A percentile compares a stretch with the other conserved stretches of the same genome.
Evolutionary conservation across 352 stramenopile species (phyloP).

Genomic region (Phytophthora syringae): DNA sequence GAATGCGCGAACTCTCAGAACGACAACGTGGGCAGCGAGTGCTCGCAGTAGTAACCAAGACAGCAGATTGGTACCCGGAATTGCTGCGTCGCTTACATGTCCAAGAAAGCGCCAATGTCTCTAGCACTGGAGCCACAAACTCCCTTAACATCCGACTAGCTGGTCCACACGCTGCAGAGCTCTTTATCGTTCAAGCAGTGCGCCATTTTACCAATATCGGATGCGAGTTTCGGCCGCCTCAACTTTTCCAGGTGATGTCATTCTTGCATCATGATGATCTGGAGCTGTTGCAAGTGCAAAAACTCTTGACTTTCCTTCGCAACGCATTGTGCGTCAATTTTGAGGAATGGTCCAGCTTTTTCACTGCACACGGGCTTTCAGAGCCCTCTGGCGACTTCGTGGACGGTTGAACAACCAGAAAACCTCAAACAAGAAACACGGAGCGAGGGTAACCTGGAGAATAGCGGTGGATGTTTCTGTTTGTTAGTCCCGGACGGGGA

Average conservation of each 20-base stretch:
- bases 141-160: not conserved
- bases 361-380: constrained; percentile 39
- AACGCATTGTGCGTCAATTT: constrained; percentile 38
- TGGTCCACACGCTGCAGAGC: constrained; percentile 51
- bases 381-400: constrained; percentile 32
- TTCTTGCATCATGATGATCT: constrained; percentile 60
- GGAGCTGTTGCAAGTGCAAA: constrained; percentile 45
- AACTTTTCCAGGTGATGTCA: constrained; percentile 57
- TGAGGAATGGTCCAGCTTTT: constrained; percentile 57
- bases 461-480: constrained; percentile 4
- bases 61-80: constrained; percentile 57
- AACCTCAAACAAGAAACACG: constrained; percentile 3
- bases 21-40: constrained; percentile 44
- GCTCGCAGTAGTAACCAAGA: constrained; percentile 33
- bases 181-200: constrained; percentile 63
- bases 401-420: constrained; percentile 11
- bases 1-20: constrained; percentile 65
- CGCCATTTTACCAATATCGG: constrained; percentile 49
- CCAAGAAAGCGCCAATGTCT: constrained; percentile 29
- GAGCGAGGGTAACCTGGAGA: constrained; percentile 11
- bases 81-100: constrained; percentile 54
- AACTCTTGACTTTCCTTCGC: constrained; percentile 58
- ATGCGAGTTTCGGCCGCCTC: constrained; percentile 42
- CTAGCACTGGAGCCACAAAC: not conserved
- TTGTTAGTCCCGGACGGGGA: constrained; percentile 25